Percentiles rank a stretch among this genome's conserved stretches.
Conservation (phyloP, 371 early-diverging fungal genomes). For the Syncephalastrum contaminatum region DNA sequence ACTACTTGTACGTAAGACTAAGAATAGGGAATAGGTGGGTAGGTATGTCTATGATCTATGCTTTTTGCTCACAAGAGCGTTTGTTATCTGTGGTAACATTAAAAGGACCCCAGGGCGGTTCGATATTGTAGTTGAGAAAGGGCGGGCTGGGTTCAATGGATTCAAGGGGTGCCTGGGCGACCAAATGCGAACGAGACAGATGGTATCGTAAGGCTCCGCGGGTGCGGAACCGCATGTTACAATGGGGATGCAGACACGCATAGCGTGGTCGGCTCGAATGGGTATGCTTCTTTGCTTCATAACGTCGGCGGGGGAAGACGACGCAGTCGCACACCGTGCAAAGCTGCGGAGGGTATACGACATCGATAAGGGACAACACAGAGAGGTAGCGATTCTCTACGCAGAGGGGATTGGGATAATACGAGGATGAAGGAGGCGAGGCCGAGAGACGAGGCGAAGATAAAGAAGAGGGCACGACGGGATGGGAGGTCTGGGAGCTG, state of each 20-base stretch:
- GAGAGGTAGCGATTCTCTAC: constrained; percentile 22
- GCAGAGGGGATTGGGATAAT: constrained; percentile 15
- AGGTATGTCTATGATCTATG: too few species aligned
- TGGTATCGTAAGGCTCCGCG: constrained; percentile 21
- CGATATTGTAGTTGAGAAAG: constrained; percentile 7
- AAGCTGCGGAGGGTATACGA: constrained; percentile 16
- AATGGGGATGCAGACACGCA: constrained; percentile 22
- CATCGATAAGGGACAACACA: constrained; percentile 18
- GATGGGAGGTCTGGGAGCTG: not conserved
- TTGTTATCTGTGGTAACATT: not conserved
- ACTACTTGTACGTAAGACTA: not conserved
- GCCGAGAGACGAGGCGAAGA: not conserved
- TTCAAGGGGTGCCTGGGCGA: constrained; percentile 11
- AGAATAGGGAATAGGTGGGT: too few species aligned
- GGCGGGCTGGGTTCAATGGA: constrained; percentile 10
- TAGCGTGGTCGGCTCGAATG: constrained; percentile 5
- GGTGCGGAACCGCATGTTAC: constrained; percentile 15
- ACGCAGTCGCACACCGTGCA: constrained; percentile 18
- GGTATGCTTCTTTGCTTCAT: too few species aligned
- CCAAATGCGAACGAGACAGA: constrained; percentile 18
- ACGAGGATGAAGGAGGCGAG: not conserved
- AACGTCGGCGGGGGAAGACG: too few species aligned
- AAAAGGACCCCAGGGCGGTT: constrained; percentile 12
- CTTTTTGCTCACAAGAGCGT: too few species aligned
- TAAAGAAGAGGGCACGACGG: not conserved